Evolutionary conservation across 139 green algal species (phyloP).

Genomic region (Chlamydomonas sp.): DNA sequence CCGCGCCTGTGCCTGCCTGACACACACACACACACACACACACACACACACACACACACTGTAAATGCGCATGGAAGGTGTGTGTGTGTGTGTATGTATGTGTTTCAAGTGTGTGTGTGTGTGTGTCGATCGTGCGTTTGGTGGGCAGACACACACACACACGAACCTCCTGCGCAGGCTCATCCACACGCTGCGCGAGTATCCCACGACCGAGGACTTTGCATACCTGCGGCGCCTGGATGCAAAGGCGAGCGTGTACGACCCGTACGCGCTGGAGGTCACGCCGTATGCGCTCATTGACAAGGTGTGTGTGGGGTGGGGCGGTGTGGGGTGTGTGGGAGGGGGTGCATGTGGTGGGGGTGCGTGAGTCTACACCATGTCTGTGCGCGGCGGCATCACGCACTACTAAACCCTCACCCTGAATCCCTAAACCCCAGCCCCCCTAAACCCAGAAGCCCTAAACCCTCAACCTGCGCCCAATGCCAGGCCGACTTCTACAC

Average conservation of each 20-base stretch:
- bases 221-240: slow-evolving; percentile 58
- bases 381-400: no score
- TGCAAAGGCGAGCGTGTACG: slow-evolving; percentile 49
- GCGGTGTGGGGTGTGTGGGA: no score
- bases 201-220: slow-evolving; percentile 64
- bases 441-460: slow-evolving; percentile 39
- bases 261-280: slow-evolving; percentile 73
- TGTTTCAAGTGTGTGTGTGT: no score
- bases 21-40: background rate
- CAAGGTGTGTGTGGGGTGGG: no score
- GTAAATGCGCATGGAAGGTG: background rate
- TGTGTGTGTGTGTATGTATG: background rate
- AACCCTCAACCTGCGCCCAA: no score
- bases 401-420: no score
- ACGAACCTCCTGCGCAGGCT: slow-evolving; percentile 28
- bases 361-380: no score
- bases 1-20: background rate
- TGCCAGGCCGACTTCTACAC: slow-evolving; percentile 73
- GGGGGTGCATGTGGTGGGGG: no score
- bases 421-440: no score
- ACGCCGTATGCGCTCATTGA: slow-evolving; percentile 31
- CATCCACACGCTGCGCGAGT: slow-evolving; percentile 52
- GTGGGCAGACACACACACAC: background rate
- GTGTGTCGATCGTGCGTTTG: no score
- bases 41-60: background rate